These are phyloP conservation scores for Fusarium austroafricanum DNA, from an alignment of 2,329 filamentous ascomycete species.

Conservation along the genomic window DNA sequence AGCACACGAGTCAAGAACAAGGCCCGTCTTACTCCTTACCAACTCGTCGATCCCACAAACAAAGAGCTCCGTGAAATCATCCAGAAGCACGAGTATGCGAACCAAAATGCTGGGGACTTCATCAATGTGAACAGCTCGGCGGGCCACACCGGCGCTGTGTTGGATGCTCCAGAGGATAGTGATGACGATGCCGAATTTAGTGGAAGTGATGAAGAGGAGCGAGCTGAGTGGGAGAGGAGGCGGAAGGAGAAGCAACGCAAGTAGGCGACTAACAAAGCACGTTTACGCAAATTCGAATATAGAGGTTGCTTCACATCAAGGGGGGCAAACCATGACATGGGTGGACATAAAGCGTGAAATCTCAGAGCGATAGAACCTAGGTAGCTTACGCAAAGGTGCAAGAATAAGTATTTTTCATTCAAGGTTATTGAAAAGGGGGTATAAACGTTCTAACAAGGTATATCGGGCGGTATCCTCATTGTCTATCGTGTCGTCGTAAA, in stretches of 20 bases:
- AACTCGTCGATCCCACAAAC: conserved; percentile 80
- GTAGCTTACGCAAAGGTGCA: conserved; percentile 41
- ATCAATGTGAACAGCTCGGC: conserved; percentile 52
- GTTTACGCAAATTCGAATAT: conserved; percentile 29
- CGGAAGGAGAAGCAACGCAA: conserved; percentile 54
- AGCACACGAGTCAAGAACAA: conserved; percentile 72
- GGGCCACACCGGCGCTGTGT: conserved; percentile 13
- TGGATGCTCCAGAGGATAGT: conserved; percentile 48
- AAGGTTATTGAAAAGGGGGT: conserved; percentile 40
- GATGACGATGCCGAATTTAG: conserved; percentile 72
- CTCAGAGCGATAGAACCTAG: conserved; percentile 43
- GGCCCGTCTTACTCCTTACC: conserved; percentile 75
- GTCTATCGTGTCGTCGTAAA: conserved; percentile 25
- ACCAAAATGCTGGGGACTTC: conserved; percentile 69
- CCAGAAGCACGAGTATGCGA: conserved; percentile 76
- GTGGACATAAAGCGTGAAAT: conserved; percentile 36
- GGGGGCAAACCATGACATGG: conserved; percentile 18
- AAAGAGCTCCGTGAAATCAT: conserved; percentile 70
- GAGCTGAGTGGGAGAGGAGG: conserved; percentile 69
- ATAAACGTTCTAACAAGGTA: conserved; percentile 35
- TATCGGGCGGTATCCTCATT: conserved; percentile 14
- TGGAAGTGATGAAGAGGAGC: conserved; percentile 72
- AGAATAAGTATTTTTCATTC: conserved; percentile 43
- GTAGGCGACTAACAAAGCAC: conserved; percentile 13
- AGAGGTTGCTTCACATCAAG: conserved; percentile 28